These are phyloP conservation scores for Nyssa sinensis DNA, from an alignment of 148 eudicot species.

Conservation along the genomic window DNA sequence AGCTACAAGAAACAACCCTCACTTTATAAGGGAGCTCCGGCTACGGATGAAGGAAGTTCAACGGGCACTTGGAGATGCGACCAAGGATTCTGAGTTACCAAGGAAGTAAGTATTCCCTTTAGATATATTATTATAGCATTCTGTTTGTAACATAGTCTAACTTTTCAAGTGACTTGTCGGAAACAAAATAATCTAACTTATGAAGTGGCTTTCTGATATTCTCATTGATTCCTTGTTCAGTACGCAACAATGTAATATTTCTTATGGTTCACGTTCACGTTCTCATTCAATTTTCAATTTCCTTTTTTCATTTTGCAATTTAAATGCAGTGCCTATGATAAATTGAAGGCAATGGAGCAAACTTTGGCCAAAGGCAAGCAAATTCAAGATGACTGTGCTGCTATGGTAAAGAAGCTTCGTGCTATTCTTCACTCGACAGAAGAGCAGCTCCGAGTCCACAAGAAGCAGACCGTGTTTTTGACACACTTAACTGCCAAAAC, in stretches of 20 bases:
- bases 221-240: not conserved
- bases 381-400: constrained; percentile 89
- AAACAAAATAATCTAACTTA: not conserved
- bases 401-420: constrained; percentile 85
- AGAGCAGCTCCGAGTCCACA: constrained; percentile 90
- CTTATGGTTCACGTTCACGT: not conserved
- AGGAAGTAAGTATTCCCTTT: constrained; percentile 46
- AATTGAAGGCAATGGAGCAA: constrained; percentile 82
- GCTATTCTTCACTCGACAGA: constrained; percentile 93
- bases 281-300: not conserved
- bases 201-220: not conserved
- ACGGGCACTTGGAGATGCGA: constrained; percentile 71
- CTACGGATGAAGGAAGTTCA: constrained; percentile 80
- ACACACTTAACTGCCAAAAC: constrained; percentile 93
- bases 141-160: not conserved
- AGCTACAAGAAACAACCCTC: constrained; percentile 77
- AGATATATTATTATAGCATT: not conserved
- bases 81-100: constrained; percentile 82
- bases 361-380: constrained; percentile 81
- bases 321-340: constrained; percentile 62
- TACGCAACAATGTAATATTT: not conserved
- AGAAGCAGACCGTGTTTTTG: constrained; percentile 81
- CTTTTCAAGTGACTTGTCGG: too few species aligned
- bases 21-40: constrained; percentile 82
- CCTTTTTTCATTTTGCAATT: not conserved